phyloP scores from a whole-genome alignment of 2,329 filamentous ascomycete species.

The Fusarium fujikuroi region DNA sequence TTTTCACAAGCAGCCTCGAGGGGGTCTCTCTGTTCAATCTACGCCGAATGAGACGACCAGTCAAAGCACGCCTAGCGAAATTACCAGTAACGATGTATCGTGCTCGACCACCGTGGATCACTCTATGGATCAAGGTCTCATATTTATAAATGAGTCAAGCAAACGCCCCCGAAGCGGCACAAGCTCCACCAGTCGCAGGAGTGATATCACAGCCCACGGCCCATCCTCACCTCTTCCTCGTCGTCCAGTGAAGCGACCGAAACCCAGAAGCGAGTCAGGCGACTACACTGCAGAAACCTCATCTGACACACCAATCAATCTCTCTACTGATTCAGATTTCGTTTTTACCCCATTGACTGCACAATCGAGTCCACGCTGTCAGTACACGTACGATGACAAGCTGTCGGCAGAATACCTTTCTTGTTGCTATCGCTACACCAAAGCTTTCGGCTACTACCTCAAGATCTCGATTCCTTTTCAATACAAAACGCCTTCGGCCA shows the following conservation, averaged over 20 bases:
- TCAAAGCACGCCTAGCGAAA: neutral
- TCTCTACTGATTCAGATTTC: neutral
- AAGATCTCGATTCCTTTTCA: neutral
- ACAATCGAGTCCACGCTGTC: neutral
- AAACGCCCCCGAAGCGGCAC: neutral
- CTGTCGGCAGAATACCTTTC: neutral
- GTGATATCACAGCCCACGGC: neutral
- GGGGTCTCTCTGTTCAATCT: fast-evolving
- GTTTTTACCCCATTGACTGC: neutral
- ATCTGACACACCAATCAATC: neutral
- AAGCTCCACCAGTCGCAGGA: neutral
- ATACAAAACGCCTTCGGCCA: neutral
- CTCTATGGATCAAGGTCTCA: fast-evolving
- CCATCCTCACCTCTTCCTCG: neutral
- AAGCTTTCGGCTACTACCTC: neutral
- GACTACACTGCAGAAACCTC: neutral
- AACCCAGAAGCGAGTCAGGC: neutral
- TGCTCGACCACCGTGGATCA: neutral
- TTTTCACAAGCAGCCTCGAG: neutral
- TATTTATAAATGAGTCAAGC: neutral
- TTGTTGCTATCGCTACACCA: neutral
- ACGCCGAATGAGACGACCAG: neutral
- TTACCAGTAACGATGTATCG: neutral
- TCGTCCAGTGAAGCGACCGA: neutral
- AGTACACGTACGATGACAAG: neutral